A percentile compares a stretch with the other conserved stretches of the same genome.
Evolutionary conservation across 192 early-diverging fungal species (phyloP).

Genomic region (Rhizophlyctis rosea): DNA sequence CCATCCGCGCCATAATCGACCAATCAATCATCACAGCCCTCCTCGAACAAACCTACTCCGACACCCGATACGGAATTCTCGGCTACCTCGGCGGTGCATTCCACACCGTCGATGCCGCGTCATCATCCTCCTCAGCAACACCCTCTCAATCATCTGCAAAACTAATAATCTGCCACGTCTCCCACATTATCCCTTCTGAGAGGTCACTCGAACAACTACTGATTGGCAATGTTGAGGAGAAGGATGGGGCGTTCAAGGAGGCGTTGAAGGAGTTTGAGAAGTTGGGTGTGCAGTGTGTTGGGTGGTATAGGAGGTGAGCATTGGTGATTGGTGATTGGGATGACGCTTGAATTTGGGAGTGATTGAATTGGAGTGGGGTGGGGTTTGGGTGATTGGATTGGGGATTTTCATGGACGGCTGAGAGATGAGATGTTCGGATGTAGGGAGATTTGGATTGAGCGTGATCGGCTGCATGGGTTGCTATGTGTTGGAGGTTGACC

Average conservation of each 20-base stretch:
- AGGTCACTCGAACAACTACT: constrained; percentile 16
- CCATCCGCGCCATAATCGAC: constrained; percentile 5
- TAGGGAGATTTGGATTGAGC: no score
- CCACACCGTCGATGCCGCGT: no score
- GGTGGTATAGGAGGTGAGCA: constrained; percentile 28
- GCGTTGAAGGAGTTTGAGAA: constrained; percentile 24
- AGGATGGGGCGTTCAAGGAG: constrained; percentile 4
- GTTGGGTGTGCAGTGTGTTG: constrained; percentile 22
- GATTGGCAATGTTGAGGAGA: constrained; percentile 13
- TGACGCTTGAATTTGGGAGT: no score
- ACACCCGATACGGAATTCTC: constrained; percentile 16
- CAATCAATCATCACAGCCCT: constrained; percentile 24
- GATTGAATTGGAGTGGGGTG: no score
- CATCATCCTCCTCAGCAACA: no score
- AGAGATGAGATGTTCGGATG: no score
- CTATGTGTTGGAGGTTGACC: no score
- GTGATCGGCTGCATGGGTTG: no score
- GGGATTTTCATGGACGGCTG: no score
- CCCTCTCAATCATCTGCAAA: no score
- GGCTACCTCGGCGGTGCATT: constrained; percentile 31
- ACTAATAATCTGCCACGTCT: constrained; percentile 18
- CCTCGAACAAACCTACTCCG: constrained; percentile 20
- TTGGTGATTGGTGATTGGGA: not conserved
- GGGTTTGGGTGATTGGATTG: no score
- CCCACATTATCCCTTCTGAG: constrained; percentile 11